A percentile compares a stretch with the other conserved stretches of the same genome.
Evolutionary conservation across 495 filamentous ascomycete species (phyloP).

Genomic region (Neurospora intermedia): DNA sequence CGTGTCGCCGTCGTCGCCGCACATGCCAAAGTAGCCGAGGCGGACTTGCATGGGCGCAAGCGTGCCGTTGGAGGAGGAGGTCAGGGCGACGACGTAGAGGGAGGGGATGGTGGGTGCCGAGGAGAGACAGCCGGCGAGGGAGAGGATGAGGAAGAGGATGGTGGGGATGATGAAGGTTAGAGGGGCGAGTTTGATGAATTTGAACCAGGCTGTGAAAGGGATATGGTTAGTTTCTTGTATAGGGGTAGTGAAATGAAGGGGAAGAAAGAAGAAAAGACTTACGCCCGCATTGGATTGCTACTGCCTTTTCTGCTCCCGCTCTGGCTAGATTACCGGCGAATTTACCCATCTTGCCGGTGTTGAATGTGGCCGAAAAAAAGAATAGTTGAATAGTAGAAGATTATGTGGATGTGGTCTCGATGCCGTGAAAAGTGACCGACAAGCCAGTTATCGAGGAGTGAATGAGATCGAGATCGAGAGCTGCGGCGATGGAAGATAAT

Average conservation of each 20-base stretch:
- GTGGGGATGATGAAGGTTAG: background rate
- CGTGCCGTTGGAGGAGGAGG: constrained; percentile 11
- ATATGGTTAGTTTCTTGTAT: no score
- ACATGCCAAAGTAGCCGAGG: constrained; percentile 29
- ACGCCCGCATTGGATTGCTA: no score
- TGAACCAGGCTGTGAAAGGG: background rate
- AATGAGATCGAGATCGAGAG: background rate
- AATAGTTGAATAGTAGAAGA: background rate
- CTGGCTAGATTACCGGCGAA: no score
- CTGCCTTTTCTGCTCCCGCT: no score
- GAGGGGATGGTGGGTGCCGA: constrained; percentile 20
- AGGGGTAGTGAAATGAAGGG: no score
- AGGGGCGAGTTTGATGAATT: background rate
- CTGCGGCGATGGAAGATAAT: background rate
- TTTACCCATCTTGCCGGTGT: background rate
- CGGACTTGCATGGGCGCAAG: constrained; percentile 10
- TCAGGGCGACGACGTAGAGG: constrained; percentile 20
- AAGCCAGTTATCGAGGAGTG: background rate
- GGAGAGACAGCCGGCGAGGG: constrained; percentile 20
- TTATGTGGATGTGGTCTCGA: background rate
- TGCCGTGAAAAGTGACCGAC: background rate
- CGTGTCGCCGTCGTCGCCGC: constrained; percentile 14
- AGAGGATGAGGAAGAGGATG: constrained; percentile 7
- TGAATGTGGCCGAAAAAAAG: background rate
- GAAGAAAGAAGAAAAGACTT: no score